Evolutionary conservation across 1,139 yeast genomes (phyloP), one percentile per base, ranked within the genome.

Genomic region (Groenewaldozyma auringiensis): DNA sequence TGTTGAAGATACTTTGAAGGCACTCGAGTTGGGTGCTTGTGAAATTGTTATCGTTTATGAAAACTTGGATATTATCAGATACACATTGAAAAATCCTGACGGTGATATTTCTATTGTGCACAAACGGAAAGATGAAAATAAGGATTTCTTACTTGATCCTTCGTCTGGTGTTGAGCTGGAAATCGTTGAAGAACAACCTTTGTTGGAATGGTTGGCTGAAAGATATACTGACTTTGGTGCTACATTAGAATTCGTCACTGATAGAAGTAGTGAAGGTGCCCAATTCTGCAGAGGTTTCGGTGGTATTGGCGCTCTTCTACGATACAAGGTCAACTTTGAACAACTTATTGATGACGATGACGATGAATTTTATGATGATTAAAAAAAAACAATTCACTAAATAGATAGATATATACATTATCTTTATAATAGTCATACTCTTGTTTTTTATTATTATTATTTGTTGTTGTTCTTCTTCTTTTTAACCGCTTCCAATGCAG

Each of bases 251-350:
- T 92, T 92, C 60, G 95, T 92, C 57, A 85, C 97, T 44, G 98
- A 92, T 71, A 82, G 86, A 70, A 85, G 96, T 34, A 83, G 95
- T 44, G 98, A 92, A 70, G 98, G 98, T 72, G 95, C 97, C 40
- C 98, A 92, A 72, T 92, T 92, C 68, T 94, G 84, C 52, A 85
- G 82, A 62, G 98, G 98, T 50, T 92, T 92, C 62, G 98, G 98
- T 83, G 98, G 98, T 72, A 79, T 92, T 57, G 98, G 98, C 67
- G 96, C 96, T 49, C 67, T 92, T 61, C 75, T 92, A 67, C 87
- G 98, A 73, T 92, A 92, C 71, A 88, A 88, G 71, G 94, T 92
- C 58, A 92, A 92, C 72, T 92, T 92, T 63, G 98, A 92, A 65
- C 96, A 87, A 73, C 78, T 92, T 66, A 84, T 71, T 42, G 95